Conservation (phyloP, 176 grass and related monocot species). For the Avena sativa region DNA sequence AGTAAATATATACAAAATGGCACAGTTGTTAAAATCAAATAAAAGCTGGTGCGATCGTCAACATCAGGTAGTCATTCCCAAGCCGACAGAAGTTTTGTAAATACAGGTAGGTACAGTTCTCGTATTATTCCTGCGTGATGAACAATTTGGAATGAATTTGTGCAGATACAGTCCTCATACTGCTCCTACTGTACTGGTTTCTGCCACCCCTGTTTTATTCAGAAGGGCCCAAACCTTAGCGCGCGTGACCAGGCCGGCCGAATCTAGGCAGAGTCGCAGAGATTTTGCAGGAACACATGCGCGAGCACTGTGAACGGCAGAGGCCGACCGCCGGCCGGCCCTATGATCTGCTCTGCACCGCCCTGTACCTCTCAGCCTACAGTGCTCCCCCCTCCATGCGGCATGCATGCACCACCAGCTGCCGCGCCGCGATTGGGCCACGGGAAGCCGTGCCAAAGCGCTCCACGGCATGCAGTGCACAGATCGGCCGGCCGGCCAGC, state of each 20-base stretch:
- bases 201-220: not conserved
- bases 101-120: too few species aligned
- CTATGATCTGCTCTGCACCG: not conserved
- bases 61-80: not conserved
- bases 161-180: not conserved
- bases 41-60: not conserved
- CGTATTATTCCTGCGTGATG: not conserved
- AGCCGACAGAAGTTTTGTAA: not conserved
- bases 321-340: slow-evolving; percentile 10
- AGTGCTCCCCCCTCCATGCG: not conserved
- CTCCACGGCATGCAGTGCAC: not conserved
- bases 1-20: not conserved
- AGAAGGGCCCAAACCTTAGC: not conserved
- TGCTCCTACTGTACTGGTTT: not conserved
- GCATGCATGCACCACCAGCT: not conserved
- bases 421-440: slow-evolving; percentile 18
- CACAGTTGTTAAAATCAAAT: not conserved
- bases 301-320: not conserved
- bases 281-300: slow-evolving; percentile 21
- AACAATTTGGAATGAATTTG: not conserved
- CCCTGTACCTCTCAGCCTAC: not conserved
- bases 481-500: not conserved
- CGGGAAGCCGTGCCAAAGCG: not conserved
- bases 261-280: slow-evolving; percentile 9
- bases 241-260: not conserved